Evolutionary conservation across 176 grass and related monocot species (phyloP).

Genomic region (Paspalum vaginatum): DNA sequence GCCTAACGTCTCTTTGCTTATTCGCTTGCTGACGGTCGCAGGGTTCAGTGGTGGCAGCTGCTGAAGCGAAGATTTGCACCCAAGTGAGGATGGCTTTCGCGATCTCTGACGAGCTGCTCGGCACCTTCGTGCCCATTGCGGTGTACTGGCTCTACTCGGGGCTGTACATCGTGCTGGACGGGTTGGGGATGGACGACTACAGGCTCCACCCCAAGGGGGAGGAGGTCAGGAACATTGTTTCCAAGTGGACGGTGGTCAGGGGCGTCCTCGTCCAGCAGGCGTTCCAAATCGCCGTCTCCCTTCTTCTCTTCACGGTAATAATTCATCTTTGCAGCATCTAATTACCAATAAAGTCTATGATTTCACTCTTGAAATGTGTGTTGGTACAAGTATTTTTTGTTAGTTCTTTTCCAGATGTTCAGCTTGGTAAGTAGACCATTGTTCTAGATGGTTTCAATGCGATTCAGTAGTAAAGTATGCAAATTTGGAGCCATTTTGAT

Average conservation of each 20-base stretch:
- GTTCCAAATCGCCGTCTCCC: conserved; percentile 78
- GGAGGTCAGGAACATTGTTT: conserved; percentile 69
- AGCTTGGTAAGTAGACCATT: background rate
- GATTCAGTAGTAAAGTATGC: background rate
- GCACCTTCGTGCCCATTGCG: conserved; percentile 82
- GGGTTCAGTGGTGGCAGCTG: background rate
- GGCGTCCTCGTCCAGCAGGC: conserved; percentile 87
- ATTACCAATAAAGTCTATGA: background rate
- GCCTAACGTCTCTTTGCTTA: conserved; percentile 11
- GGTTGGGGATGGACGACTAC: conserved; percentile 72
- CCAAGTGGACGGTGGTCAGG: conserved; percentile 70
- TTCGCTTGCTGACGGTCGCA: conserved; percentile 18
- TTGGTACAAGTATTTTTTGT: background rate
- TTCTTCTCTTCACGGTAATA: conserved; percentile 78
- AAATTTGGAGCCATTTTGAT: background rate
- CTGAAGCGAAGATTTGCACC: conserved; percentile 1
- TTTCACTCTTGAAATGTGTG: background rate
- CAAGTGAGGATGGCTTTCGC: conserved; percentile 52
- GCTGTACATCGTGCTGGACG: conserved; percentile 65
- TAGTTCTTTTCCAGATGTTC: background rate
- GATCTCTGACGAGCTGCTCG: conserved; percentile 82
- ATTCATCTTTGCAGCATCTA: background rate
- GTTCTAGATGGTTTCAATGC: background rate
- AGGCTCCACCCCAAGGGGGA: conserved; percentile 83
- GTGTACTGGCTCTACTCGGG: conserved; percentile 95